Evolutionary conservation across 2,329 filamentous ascomycete species (phyloP).

Genomic region (Thielaviopsis ethacetica): DNA sequence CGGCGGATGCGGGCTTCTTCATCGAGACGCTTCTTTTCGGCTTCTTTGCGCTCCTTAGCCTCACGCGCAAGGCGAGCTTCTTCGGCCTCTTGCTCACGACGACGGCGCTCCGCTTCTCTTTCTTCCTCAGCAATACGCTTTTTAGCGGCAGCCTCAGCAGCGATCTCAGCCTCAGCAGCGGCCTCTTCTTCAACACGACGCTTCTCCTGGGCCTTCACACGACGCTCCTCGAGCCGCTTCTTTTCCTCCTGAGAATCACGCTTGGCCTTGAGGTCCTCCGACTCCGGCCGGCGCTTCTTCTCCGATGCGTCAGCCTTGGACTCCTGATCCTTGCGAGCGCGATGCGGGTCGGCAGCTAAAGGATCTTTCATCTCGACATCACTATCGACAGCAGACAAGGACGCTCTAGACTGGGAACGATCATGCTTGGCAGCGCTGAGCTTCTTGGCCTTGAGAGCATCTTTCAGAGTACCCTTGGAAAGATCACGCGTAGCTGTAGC

Average conservation of each 20-base stretch:
- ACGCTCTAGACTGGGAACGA: conserved; percentile 18
- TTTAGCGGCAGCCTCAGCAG: conserved; percentile 7
- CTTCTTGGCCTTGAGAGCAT: conserved; percentile 27
- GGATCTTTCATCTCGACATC: conserved; percentile 39
- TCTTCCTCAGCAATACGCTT: conserved; percentile 19
- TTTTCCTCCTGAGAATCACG: conserved; percentile 18
- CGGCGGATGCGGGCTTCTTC: conserved; percentile 7
- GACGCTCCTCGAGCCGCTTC: conserved; percentile 17
- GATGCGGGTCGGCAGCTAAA: not conserved
- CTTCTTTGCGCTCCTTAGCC: conserved; percentile 19
- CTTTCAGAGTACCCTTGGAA: conserved; percentile 20
- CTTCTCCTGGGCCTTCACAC: conserved; percentile 13
- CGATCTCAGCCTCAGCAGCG: not conserved
- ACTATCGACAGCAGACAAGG: conserved; percentile 26
- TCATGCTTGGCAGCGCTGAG: conserved; percentile 4
- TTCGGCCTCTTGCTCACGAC: conserved; percentile 4
- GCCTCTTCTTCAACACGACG: conserved; percentile 12
- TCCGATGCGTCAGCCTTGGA: conserved; percentile 21
- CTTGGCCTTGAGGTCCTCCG: conserved; percentile 22
- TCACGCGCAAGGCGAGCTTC: not conserved
- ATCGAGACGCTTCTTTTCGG: conserved; percentile 18
- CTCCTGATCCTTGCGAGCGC: conserved; percentile 16
- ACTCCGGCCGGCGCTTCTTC: conserved; percentile 19
- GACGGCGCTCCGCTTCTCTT: conserved; percentile 10
- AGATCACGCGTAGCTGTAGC: conserved; percentile 6